phyloP scores from a whole-genome alignment of 1,284 basidiomycete species.

The Marasmius oreades region DNA sequence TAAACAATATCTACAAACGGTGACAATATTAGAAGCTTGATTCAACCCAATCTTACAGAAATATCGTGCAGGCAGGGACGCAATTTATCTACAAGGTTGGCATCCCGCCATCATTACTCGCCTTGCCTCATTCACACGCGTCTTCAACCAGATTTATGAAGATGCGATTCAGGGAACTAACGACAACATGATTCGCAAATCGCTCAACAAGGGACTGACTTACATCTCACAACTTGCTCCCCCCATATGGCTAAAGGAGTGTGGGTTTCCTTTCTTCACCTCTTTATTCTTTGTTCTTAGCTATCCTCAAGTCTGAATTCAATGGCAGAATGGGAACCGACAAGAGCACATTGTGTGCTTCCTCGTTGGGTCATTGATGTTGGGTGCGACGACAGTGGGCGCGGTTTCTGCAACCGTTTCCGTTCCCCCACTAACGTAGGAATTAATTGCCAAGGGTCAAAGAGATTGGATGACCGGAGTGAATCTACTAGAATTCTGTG shows the following conservation, averaged over 20 bases:
- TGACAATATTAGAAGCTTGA: constrained; percentile 19
- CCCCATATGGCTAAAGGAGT: constrained; percentile 23
- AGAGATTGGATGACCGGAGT: constrained; percentile 79
- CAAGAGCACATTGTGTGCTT: constrained; percentile 45
- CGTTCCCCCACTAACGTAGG: constrained; percentile 47
- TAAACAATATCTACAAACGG: constrained; percentile 74
- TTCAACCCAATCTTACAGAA: background rate
- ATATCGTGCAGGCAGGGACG: constrained; percentile 26
- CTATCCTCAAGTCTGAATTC: constrained; percentile 7
- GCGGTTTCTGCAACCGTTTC: constrained; percentile 39
- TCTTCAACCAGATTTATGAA: constrained; percentile 68
- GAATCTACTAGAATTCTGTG: constrained; percentile 63
- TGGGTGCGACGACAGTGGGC: constrained; percentile 64
- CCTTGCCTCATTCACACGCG: background rate
- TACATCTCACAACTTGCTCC: constrained; percentile 71
- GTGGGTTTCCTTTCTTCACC: background rate
- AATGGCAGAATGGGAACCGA: constrained; percentile 2
- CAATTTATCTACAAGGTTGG: constrained; percentile 68
- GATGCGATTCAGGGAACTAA: constrained; percentile 76
- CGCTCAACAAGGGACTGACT: constrained; percentile 48
- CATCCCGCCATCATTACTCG: background rate
- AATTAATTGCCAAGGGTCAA: constrained; percentile 49
- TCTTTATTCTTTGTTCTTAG: background rate
- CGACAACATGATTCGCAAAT: constrained; percentile 59
- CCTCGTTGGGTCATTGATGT: constrained; percentile 66